Conservation (phyloP, 805 yeast genomes). For the Yamadazyma paraphyllophila region DNA sequence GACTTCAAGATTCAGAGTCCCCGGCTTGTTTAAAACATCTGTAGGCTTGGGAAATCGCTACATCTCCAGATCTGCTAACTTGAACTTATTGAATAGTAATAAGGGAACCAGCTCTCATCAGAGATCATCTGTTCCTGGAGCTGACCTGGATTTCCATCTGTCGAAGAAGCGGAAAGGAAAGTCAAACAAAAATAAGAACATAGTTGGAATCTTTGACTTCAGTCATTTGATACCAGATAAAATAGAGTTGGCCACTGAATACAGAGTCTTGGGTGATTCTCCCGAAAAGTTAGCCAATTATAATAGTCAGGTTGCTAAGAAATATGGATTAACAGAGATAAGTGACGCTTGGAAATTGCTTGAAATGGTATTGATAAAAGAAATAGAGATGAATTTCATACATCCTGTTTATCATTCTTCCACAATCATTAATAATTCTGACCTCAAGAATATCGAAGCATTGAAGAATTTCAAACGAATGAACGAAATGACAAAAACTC, state of each 20-base stretch:
- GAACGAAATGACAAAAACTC: conserved; percentile 11
- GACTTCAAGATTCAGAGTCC: conserved; percentile 43
- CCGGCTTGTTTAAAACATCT: conserved; percentile 46
- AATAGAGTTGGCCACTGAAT: conserved; percentile 65
- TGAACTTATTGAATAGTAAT: conserved; percentile 34
- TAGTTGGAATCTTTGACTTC: conserved; percentile 66
- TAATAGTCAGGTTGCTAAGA: conserved; percentile 69
- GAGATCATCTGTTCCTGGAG: conserved; percentile 38
- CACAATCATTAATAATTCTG: conserved; percentile 4
- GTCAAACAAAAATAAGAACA: conserved; percentile 41
- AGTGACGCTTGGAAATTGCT: conserved; percentile 75
- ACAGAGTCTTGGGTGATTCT: conserved; percentile 58
- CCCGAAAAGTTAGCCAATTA: conserved; percentile 65
- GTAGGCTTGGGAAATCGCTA: conserved; percentile 39
- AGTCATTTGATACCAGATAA: conserved; percentile 72
- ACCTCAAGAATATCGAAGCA: conserved; percentile 12
- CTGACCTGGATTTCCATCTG: conserved; percentile 19
- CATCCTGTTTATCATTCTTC: conserved; percentile 14
- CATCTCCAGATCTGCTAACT: conserved; percentile 17
- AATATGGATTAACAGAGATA: conserved; percentile 58
- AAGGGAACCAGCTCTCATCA: conserved; percentile 33
- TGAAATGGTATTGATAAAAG: conserved; percentile 45
- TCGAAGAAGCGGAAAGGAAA: conserved; percentile 17
- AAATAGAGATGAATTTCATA: conserved; percentile 25
- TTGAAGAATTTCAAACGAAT: conserved; percentile 11